Evolutionary conservation across 164 flowering plant genomes (phyloP).

Genomic region (Tetrastigma voinierianum): DNA sequence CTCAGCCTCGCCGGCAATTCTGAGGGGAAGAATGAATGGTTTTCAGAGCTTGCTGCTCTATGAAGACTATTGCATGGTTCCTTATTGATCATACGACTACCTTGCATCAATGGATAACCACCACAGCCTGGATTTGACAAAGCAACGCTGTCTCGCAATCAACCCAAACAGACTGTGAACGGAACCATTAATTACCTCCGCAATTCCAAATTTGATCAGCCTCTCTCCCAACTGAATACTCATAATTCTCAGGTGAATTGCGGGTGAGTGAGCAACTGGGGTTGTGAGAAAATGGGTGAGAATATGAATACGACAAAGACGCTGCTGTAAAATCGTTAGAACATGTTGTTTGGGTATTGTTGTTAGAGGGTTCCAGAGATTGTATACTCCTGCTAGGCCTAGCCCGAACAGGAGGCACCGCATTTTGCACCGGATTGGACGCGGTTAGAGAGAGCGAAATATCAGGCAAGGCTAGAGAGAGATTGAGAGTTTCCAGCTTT

Average conservation of each 20-base stretch:
- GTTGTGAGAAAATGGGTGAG: slow-evolving; percentile 80
- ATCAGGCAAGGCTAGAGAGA: slow-evolving; percentile 74
- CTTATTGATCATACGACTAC: slow-evolving; percentile 33
- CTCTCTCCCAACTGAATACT: slow-evolving; percentile 68
- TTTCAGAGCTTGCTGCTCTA: slow-evolving; percentile 58
- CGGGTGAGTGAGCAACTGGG: slow-evolving; percentile 92
- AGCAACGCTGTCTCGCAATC: slow-evolving; percentile 70
- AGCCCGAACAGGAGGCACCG: slow-evolving; percentile 25
- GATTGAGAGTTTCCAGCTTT: slow-evolving; percentile 77
- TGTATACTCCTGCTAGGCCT: slow-evolving; percentile 51
- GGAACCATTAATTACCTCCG: slow-evolving; percentile 97
- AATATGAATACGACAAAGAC: slow-evolving; percentile 73
- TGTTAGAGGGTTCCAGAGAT: slow-evolving; percentile 59
- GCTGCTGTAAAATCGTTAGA: slow-evolving; percentile 86
- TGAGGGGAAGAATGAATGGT: slow-evolving; percentile 71
- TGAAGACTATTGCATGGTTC: slow-evolving; percentile 42
- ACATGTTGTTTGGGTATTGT: slow-evolving; percentile 57
- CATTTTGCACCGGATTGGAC: slow-evolving; percentile 44
- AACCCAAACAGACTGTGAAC: slow-evolving; percentile 93
- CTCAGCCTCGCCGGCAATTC: slow-evolving; percentile 83
- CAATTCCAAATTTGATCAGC: slow-evolving; percentile 81
- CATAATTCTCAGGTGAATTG: slow-evolving; percentile 75
- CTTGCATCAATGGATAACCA: slow-evolving; percentile 36
- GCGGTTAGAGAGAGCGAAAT: slow-evolving; percentile 68
- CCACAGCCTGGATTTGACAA: slow-evolving; percentile 53